A percentile compares a stretch with the other conserved stretches of the same genome.
Evolutionary conservation across 495 filamentous ascomycete species (phyloP).

Genomic region (Xylaria palmicola): DNA sequence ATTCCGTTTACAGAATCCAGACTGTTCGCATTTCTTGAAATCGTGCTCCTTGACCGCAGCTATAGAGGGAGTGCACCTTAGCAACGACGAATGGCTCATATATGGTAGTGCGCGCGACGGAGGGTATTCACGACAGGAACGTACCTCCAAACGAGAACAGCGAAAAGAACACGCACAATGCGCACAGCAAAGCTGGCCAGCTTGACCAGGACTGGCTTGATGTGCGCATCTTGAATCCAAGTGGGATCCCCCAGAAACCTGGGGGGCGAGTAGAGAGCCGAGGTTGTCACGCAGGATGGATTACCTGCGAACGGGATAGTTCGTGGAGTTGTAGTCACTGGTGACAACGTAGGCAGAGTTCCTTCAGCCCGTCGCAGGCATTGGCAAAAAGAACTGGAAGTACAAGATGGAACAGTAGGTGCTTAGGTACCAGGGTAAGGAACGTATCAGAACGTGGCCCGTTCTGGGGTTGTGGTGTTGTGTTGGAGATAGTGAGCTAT

Average conservation of each 20-base stretch:
- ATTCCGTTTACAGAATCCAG: conserved; percentile 95
- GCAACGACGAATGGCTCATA: background rate
- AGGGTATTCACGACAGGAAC: background rate
- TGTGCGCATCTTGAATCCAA: conserved; percentile 34
- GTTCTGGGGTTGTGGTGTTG: background rate
- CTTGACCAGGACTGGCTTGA: conserved; percentile 48
- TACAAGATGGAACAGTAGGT: background rate
- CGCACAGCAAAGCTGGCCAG: conserved; percentile 57
- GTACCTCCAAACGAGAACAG: conserved; percentile 53
- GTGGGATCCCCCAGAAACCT: conserved; percentile 10
- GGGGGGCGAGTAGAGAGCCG: background rate
- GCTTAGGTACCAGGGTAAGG: background rate
- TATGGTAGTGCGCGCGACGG: background rate
- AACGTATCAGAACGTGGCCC: background rate
- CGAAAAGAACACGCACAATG: conserved; percentile 42
- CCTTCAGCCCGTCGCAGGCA: background rate
- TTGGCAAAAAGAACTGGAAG: background rate
- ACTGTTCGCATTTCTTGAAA: conserved; percentile 93
- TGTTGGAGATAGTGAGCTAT: background rate
- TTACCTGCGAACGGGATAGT: background rate
- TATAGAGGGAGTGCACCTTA: conserved; percentile 30
- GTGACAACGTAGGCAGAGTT: background rate
- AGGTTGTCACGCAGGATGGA: conserved; percentile 2
- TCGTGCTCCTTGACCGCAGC: conserved; percentile 89
- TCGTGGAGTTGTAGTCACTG: background rate